Evolutionary conservation across 257 asterid genomes (phyloP).

Genomic region (Prunella vulgaris): DNA sequence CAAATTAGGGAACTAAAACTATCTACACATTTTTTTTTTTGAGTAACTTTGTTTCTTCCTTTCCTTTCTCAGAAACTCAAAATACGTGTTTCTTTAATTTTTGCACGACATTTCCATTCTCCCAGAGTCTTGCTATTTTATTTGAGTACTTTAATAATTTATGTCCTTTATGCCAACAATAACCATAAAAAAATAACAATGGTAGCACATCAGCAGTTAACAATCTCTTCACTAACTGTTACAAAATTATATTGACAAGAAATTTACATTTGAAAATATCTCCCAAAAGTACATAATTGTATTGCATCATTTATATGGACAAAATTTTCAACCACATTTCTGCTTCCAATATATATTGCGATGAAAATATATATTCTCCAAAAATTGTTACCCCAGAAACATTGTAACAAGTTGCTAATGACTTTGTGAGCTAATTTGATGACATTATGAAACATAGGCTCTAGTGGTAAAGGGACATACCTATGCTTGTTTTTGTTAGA

Average conservation of each 20-base stretch:
- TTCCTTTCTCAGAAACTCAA: background rate
- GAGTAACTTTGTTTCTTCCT: background rate
- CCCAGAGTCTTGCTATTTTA: background rate
- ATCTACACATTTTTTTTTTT: background rate
- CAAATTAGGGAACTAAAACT: slow-evolving; percentile 5
- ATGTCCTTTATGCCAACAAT: background rate
- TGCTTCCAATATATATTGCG: background rate
- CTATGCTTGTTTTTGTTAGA: background rate
- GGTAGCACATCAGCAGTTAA: background rate
- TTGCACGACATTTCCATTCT: background rate
- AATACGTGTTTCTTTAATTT: background rate
- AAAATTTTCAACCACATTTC: background rate
- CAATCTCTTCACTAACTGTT: background rate
- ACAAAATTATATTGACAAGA: background rate
- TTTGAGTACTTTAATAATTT: background rate
- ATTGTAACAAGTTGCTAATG: background rate
- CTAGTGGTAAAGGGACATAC: background rate
- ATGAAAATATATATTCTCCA: background rate
- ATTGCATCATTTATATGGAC: background rate
- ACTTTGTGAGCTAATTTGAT: background rate
- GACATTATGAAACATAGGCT: slow-evolving; percentile 1
- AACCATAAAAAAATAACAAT: background rate
- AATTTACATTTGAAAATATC: background rate
- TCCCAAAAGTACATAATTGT: background rate
- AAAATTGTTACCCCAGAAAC: background rate